Evolutionary conservation across 768 basidiomycete genomes (phyloP).

Genomic region (Lentinula sp.): DNA sequence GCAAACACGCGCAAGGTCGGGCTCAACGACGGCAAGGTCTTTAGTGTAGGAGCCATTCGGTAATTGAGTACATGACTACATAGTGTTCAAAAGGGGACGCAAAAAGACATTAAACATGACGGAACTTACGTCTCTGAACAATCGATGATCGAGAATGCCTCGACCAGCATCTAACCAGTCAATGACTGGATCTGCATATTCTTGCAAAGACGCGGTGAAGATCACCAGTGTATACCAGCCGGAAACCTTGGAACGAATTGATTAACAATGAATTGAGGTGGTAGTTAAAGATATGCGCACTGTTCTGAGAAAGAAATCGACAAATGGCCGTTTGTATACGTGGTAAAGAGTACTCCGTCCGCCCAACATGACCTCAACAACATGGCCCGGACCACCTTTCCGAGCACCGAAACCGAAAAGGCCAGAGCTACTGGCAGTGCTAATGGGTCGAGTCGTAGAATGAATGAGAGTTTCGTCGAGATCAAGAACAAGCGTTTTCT

Average conservation of each 20-base stretch:
- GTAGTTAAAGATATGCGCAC: conserved; percentile 30
- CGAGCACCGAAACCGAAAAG: conserved; percentile 54
- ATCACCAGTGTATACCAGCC: conserved; percentile 98
- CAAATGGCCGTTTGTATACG: conserved; percentile 97
- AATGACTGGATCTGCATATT: conserved; percentile 99
- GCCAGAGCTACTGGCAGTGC: conserved; percentile 44
- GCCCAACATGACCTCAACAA: conserved; percentile 88
- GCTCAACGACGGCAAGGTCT: conserved; percentile 81
- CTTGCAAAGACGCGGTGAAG: conserved; percentile 98
- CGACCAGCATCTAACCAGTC: conserved; percentile 97
- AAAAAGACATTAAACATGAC: conserved; percentile 1
- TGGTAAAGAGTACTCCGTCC: conserved; percentile 91
- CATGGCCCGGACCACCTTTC: conserved; percentile 72
- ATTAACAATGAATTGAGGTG: conserved; percentile 15
- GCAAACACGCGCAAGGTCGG: conserved; percentile 89
- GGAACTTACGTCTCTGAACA: conserved; percentile 88
- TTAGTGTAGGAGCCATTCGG: conserved; percentile 94
- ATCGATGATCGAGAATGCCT: conserved; percentile 80
- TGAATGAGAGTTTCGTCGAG: conserved; percentile 98
- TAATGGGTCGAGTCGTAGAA: conserved; percentile 81
- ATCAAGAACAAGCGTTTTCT: conserved; percentile 95
- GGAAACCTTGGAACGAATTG: conserved; percentile 61
- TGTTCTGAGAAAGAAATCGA: conserved; percentile 90
- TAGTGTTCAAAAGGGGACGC: background rate
- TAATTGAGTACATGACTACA: conserved; percentile 85